Conservation (phyloP, 2,329 filamentous ascomycete genomes). For the Xylariaceae sp. region DNA sequence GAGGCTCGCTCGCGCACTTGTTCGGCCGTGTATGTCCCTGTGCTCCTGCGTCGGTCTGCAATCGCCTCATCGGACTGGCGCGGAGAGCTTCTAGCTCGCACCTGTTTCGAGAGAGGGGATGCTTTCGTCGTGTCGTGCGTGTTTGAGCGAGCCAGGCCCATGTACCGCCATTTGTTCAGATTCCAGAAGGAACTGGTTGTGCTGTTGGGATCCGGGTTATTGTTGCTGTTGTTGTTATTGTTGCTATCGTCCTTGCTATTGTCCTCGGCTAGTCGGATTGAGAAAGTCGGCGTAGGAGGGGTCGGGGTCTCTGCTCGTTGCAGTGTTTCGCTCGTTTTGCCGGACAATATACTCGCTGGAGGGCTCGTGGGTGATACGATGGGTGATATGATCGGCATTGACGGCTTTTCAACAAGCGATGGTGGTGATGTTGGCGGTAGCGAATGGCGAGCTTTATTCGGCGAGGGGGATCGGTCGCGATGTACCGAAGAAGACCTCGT, state of each 20-base stretch:
- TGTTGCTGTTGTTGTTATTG: slow-evolving; percentile 31
- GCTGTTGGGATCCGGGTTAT: slow-evolving; percentile 36
- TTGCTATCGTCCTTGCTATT: slow-evolving; percentile 33
- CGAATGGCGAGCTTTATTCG: slow-evolving; percentile 37
- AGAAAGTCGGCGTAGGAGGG: slow-evolving; percentile 54
- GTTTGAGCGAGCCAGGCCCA: slow-evolving; percentile 12
- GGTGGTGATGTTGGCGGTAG: slow-evolving; percentile 27
- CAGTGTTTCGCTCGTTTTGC: slow-evolving; percentile 18
- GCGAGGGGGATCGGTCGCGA: slow-evolving; percentile 54
- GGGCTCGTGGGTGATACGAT: slow-evolving; percentile 36
- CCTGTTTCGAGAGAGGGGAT: slow-evolving; percentile 10
- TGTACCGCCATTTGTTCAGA: slow-evolving; percentile 47
- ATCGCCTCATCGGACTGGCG: slow-evolving; percentile 10
- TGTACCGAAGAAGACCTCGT: slow-evolving; percentile 26
- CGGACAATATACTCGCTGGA: slow-evolving; percentile 32
- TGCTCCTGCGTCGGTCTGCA: slow-evolving; percentile 21
- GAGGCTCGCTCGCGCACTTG: not conserved
- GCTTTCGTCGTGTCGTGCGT: not conserved
- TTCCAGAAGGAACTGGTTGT: slow-evolving; percentile 53
- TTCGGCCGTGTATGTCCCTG: slow-evolving; percentile 9
- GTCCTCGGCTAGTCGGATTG: slow-evolving; percentile 38
- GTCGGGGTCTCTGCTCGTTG: slow-evolving; percentile 25
- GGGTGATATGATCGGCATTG: slow-evolving; percentile 23
- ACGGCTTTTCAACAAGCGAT: slow-evolving; percentile 32
- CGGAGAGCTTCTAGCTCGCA: slow-evolving; percentile 15